Base-by-base conservation (phyloP, 2,329 filamentous ascomycete genomes). In the Colletotrichum sansevieriae region DNA sequence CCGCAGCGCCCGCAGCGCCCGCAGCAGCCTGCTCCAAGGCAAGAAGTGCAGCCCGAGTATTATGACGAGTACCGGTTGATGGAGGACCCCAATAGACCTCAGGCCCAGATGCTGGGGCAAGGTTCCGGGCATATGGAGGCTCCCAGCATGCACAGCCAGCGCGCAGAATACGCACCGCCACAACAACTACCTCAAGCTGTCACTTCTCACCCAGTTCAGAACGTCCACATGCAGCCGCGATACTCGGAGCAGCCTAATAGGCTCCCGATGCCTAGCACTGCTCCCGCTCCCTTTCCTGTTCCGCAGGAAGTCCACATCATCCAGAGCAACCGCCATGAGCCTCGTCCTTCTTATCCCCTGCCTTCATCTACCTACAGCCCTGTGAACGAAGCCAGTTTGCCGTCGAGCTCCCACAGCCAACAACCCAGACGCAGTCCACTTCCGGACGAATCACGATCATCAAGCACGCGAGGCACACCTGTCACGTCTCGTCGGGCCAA, bases 401-500 rank as follows among this genome's bases (percentile, higher is more conserved):
- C 62, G 10, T 68, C 65, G 22, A 65, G 54, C 29, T 60, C 55
- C 7, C 62, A 56, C 35, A 56, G 5, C 2, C 65, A 65, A 15
- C 65, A 61, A 11, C 62, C 49, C 6, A 55, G 65, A n/a, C 65
- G 65, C n/a, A 68, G 65, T 20, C 65, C 65, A 12, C 55, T 59
- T 18, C 62, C 62, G 13, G 62, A 68, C n/a, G 65, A 68, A 2
- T 61, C 65, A 18, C 55, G 65, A 8, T 29, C 62, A 20, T 56
- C 65, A n/a, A 65, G 65, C 25, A 25, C 65, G 12, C 46, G 65
- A 5, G 46, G 65, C 18, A 68, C 65, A 15, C 65, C 65, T 10
- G 65, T 68, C 41, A 65, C 60, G 49, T 49, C 64, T 35, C 65
- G 65, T n/a, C 62, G 63, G 51, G n/a, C 65, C 55, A 58, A 64